phyloP scores from a whole-genome alignment of 805 yeast genomes.

The Saccharomycopsis malanga region DNA sequence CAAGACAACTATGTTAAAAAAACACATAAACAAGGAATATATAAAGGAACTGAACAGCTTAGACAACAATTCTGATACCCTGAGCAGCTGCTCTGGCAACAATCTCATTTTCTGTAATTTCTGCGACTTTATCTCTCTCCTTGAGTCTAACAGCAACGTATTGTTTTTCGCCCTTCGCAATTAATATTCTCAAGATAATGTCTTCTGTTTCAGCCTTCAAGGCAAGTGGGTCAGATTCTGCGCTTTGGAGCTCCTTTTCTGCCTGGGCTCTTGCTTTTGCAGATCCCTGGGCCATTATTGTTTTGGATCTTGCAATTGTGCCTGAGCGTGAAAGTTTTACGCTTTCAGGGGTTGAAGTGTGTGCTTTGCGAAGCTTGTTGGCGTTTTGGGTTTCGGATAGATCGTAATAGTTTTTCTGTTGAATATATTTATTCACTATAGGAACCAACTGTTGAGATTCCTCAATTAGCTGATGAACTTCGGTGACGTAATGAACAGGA shows the following conservation, averaged over 20 bases:
- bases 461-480: slow-evolving; percentile 37
- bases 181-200: slow-evolving; percentile 60
- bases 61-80: slow-evolving; percentile 8
- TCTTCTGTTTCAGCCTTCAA: slow-evolving; percentile 46
- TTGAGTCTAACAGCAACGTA: slow-evolving; percentile 49
- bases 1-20: too few relatives aligned
- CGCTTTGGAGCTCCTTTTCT: slow-evolving; percentile 39
- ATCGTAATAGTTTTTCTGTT: slow-evolving; percentile 42
- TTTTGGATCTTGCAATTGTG: slow-evolving; percentile 53
- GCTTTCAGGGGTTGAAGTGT: slow-evolving; percentile 1
- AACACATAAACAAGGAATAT: too few relatives aligned
- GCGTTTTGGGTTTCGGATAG: slow-evolving; percentile 22
- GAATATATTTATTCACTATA: slow-evolving; percentile 41
- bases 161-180: slow-evolving; percentile 52
- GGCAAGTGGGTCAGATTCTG: slow-evolving; percentile 37
- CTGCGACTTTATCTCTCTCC: slow-evolving; percentile 53
- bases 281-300: slow-evolving; percentile 69
- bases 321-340: slow-evolving; percentile 34
- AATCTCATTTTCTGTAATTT: slow-evolving; percentile 47
- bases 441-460: slow-evolving; percentile 59
- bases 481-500: slow-evolving; percentile 57
- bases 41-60: neutral
- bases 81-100: slow-evolving; percentile 35
- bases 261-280: slow-evolving; percentile 44
- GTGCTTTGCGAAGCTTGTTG: neutral